Percentiles rank a stretch among this genome's conserved stretches.
Evolutionary conservation across 2,329 filamentous ascomycete genomes (phyloP).

Genomic region (Raffaelea albimanens): DNA sequence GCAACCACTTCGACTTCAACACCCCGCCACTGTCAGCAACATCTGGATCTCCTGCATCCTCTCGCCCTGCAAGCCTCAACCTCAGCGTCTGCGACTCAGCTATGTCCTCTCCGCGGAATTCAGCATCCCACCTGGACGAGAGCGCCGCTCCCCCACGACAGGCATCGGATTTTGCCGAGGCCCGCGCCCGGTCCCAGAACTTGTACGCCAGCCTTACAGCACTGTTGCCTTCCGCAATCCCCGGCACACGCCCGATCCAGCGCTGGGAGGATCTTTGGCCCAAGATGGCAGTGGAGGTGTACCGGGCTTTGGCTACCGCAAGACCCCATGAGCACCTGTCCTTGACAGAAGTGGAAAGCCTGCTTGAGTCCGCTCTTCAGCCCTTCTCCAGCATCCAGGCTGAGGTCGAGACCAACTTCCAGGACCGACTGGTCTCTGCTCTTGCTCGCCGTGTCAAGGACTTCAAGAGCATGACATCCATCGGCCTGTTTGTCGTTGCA

Average conservation of each 20-base stretch:
- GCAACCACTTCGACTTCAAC: slow-evolving; percentile 13
- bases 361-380: slow-evolving; percentile 6
- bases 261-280: slow-evolving; percentile 45
- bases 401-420: slow-evolving; percentile 40
- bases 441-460: slow-evolving; percentile 40
- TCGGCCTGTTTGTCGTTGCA: slow-evolving; percentile 44
- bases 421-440: slow-evolving; percentile 36
- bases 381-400: slow-evolving; percentile 12
- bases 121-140: slow-evolving; percentile 25
- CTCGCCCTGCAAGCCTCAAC: slow-evolving; percentile 42
- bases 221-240: slow-evolving; percentile 45
- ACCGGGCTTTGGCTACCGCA: slow-evolving; percentile 29
- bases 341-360: slow-evolving; percentile 9
- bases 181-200: slow-evolving; percentile 33
- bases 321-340: not conserved
- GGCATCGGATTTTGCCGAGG: slow-evolving; percentile 26
- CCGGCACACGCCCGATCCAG: slow-evolving; percentile 31
- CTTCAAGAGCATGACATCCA: slow-evolving; percentile 41
- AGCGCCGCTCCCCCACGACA: slow-evolving; percentile 13
- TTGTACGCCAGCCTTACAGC: slow-evolving; percentile 45
- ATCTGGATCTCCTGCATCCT: slow-evolving; percentile 21
- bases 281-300: slow-evolving; percentile 47
- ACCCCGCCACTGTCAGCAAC: slow-evolving; percentile 6
- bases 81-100: slow-evolving; percentile 40
- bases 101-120: slow-evolving; percentile 40